Conservation (phyloP, 2,329 filamentous ascomycete species). For the Lachnum nothofagi region DNA sequence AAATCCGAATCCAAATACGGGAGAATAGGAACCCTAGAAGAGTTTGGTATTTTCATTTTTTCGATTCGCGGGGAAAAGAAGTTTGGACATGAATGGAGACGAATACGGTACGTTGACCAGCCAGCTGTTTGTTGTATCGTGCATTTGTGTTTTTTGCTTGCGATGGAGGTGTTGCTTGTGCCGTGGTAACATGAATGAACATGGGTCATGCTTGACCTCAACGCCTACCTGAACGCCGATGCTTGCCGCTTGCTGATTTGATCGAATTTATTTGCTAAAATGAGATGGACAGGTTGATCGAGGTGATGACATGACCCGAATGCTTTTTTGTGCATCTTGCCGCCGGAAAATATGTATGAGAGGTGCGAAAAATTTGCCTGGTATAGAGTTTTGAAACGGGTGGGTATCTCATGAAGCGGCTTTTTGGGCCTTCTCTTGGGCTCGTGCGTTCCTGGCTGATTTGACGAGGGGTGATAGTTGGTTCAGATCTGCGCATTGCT, state of each 20-base stretch:
- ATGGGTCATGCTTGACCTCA: no score
- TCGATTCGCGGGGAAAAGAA: neutral
- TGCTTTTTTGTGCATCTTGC: slow-evolving; percentile 11
- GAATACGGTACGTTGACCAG: neutral
- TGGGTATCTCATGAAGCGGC: slow-evolving; percentile 30
- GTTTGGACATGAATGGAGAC: slow-evolving; percentile 6
- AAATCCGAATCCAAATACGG: neutral
- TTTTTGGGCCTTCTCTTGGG: slow-evolving; percentile 76
- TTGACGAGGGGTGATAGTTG: slow-evolving; percentile 83
- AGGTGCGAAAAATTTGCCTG: neutral
- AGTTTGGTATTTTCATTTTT: no score
- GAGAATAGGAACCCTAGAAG: neutral
- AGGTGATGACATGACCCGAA: neutral
- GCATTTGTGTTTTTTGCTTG: neutral
- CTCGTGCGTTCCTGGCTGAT: slow-evolving; percentile 77
- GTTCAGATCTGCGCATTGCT: slow-evolving; percentile 64
- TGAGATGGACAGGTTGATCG: slow-evolving; percentile 1
- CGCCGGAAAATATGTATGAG: slow-evolving; percentile 12
- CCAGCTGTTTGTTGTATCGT: neutral
- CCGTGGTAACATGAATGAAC: no score
- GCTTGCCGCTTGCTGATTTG: slow-evolving; percentile 4
- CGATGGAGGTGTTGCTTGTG: no score
- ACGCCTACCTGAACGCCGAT: slow-evolving; percentile 11
- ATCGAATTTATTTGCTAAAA: slow-evolving; percentile 2
- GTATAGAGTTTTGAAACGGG: neutral